A percentile compares a stretch with the other conserved stretches of the same genome.
Evolutionary conservation across 345 rosid genomes (phyloP).

Genomic region (Hibiscus syriacus): DNA sequence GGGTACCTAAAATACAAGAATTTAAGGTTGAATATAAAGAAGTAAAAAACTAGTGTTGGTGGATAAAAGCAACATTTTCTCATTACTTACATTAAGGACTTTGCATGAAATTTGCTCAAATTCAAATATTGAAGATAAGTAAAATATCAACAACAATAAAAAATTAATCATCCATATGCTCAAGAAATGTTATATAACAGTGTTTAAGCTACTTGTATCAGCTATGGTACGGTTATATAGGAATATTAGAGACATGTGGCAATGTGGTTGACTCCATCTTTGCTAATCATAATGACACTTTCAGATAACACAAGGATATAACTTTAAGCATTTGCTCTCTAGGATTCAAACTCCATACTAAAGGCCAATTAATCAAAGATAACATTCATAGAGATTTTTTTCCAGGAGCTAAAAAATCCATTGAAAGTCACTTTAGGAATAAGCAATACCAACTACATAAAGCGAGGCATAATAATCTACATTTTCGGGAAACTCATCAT

Average conservation of each 20-base stretch:
- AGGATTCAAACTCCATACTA: neutral
- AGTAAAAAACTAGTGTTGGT: neutral
- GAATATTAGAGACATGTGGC: neutral
- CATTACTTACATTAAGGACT: neutral
- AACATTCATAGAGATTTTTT: neutral
- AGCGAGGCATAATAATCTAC: neutral
- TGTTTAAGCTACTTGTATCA: neutral
- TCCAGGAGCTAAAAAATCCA: neutral
- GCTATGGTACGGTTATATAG: neutral
- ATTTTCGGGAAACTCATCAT: neutral
- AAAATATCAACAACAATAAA: neutral
- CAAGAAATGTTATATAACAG: neutral
- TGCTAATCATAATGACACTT: neutral
- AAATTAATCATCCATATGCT: neutral
- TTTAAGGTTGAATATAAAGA: neutral
- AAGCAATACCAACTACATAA: constrained; percentile 1
- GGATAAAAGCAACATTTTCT: neutral
- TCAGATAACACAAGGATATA: neutral
- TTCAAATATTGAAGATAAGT: neutral
- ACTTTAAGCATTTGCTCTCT: neutral
- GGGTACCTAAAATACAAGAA: constrained; percentile 60
- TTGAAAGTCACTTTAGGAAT: neutral
- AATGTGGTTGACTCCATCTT: neutral
- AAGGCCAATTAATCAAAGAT: neutral
- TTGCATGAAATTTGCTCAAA: neutral